These are phyloP conservation scores for Phytophthora quininea DNA, from an alignment of 352 stramenopile species.

Conservation along the genomic window DNA sequence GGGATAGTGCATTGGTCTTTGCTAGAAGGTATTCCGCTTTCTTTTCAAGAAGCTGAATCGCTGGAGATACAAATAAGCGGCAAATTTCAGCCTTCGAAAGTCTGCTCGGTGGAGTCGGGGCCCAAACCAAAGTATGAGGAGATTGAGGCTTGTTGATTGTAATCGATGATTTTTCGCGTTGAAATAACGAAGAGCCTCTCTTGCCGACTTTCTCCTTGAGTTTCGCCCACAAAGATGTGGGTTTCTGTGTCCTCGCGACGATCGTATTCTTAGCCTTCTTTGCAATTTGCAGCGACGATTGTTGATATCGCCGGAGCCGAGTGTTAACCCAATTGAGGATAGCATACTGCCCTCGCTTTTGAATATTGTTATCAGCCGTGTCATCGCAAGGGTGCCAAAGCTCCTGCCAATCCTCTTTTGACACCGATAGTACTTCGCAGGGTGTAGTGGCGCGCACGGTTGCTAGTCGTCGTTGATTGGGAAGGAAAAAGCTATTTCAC, in stretches of 20 bases:
- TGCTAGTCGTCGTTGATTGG: slow-evolving; percentile 54
- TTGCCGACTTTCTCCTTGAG: neutral
- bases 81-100: slow-evolving; percentile 17
- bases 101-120: slow-evolving; percentile 11
- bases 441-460: slow-evolving; percentile 59
- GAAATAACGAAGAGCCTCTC: slow-evolving; percentile 1
- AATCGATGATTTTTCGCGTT: neutral
- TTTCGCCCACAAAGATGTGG: neutral
- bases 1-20: slow-evolving; percentile 3
- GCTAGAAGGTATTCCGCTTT: slow-evolving; percentile 17
- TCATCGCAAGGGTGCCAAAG: slow-evolving; percentile 47
- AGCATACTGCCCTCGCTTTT: slow-evolving; percentile 52
- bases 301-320: slow-evolving; percentile 48
- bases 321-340: slow-evolving; percentile 63
- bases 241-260: neutral
- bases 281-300: slow-evolving; percentile 39
- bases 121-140: slow-evolving; percentile 4
- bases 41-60: slow-evolving; percentile 15
- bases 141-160: neutral
- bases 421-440: slow-evolving; percentile 63
- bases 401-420: slow-evolving; percentile 61
- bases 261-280: slow-evolving; percentile 36
- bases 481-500: slow-evolving; percentile 73
- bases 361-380: slow-evolving; percentile 40
- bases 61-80: slow-evolving; percentile 19